Base-by-base conservation (phyloP, 2,329 filamentous ascomycete genomes). In the Dactylella cylindrospora region DNA sequence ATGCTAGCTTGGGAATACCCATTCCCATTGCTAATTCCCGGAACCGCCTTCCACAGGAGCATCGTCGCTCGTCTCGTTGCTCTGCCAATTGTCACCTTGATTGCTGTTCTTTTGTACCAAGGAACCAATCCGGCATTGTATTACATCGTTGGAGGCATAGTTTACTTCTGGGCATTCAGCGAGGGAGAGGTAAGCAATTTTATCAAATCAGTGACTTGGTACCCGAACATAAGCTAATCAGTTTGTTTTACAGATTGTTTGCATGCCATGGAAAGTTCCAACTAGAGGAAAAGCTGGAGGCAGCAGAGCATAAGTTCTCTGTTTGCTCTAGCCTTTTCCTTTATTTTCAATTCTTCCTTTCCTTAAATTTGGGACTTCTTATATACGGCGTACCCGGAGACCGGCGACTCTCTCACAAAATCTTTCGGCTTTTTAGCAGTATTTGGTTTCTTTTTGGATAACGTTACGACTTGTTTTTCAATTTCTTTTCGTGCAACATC, bases 121-220 rank as follows among this genome's bases (percentile, higher is more conserved):
- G 87, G 84, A 57, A 95, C 90, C 22, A 95, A 98, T 72, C 80
- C 91, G 2, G 93, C 88, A 3, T 76, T 97, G 46, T 98, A 97
- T 76, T 96, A 97, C 72, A 72, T 94, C 20, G 81, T 96, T 65
- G 91, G 85, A 15, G 84, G 94, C 76, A 78, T 77, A 5, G 84
- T 93, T 10, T 98, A 97, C 74, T 95, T 97, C 70, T 96, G 90
- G 90, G 93, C 88, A 1, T 97, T 94, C 70, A 93, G 86, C 70
- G 91, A 98, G 74, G 93, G 93, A 74, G 93, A 98, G 84, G 90
- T 95, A 75, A 71, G 85, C 2, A 17, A 20, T 20, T n/a, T 36
- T 15, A 26, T 39, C 6, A 25, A 40, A 5, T 23, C 22, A 20
- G 2, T 31, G 12, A 40, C n/a, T 5, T 35, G 8, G 32, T 6